Evolutionary conservation across 768 basidiomycete species (phyloP).

Genomic region (Rubroboletus satanas): DNA sequence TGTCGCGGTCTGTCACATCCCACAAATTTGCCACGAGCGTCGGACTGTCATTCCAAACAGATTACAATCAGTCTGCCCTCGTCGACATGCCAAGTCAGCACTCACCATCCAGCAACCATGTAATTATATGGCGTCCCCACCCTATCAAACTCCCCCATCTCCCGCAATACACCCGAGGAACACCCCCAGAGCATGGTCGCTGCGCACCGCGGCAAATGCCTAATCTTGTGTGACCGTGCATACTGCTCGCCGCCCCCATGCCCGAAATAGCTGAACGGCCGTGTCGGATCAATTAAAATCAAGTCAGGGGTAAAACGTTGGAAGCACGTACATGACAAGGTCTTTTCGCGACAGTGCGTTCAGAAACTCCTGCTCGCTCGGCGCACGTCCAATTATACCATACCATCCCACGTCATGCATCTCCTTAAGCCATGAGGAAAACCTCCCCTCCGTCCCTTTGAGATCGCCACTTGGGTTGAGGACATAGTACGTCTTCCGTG

Average conservation of each 20-base stretch:
- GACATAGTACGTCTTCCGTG: conserved; percentile 71
- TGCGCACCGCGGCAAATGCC: conserved; percentile 80
- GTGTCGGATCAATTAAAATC: background rate
- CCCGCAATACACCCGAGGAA: conserved; percentile 83
- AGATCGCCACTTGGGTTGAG: conserved; percentile 94
- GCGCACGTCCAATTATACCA: conserved; percentile 69
- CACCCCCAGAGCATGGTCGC: conserved; percentile 98
- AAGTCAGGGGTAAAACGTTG: background rate
- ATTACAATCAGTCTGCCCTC: background rate
- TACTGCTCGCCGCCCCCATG: conserved; percentile 97
- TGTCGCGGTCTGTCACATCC: conserved; percentile 98
- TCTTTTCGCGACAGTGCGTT: conserved; percentile 71
- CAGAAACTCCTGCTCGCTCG: conserved; percentile 81
- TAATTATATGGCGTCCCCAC: conserved; percentile 92
- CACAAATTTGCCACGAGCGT: conserved; percentile 92
- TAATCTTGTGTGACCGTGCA: conserved; percentile 79
- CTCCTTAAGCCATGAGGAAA: conserved; percentile 69
- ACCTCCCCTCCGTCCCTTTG: conserved; percentile 74
- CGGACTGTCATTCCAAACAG: conserved; percentile 49
- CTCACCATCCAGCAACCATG: conserved; percentile 96
- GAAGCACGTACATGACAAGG: conserved; percentile 78
- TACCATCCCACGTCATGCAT: conserved; percentile 80
- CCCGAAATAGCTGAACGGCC: conserved; percentile 77
- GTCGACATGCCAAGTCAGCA: conserved; percentile 12
- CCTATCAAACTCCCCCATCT: conserved; percentile 93